phyloP scores from a whole-genome alignment of 2,329 filamentous ascomycete species.

The Periglandula ipomoeae region DNA sequence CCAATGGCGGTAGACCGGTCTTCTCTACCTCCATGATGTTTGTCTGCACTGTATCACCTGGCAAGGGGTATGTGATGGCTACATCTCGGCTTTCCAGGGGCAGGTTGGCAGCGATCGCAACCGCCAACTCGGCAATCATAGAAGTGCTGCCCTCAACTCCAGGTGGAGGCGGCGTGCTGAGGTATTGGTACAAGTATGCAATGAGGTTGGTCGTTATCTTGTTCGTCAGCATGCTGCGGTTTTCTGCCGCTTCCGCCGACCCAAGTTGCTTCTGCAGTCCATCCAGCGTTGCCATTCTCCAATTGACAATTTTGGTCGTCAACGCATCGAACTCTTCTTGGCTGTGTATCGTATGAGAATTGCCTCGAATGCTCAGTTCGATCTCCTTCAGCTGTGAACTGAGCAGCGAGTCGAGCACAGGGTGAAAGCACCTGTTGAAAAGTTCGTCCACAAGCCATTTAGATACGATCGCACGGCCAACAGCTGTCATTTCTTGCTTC shows the following conservation, averaged over 20 bases:
- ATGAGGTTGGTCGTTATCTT: slow-evolving; percentile 61
- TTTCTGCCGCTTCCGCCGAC: slow-evolving; percentile 53
- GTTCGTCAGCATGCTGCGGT: slow-evolving; percentile 60
- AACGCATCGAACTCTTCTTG: slow-evolving; percentile 86
- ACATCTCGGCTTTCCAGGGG: slow-evolving; percentile 90
- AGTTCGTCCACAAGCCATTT: slow-evolving; percentile 87
- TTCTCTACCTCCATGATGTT: slow-evolving; percentile 86
- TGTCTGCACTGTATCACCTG: slow-evolving; percentile 60
- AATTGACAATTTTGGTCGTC: slow-evolving; percentile 78
- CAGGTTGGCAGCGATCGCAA: slow-evolving; percentile 77
- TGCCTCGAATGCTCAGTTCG: slow-evolving; percentile 76
- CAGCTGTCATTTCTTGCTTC: slow-evolving; percentile 96
- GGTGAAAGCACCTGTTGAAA: slow-evolving; percentile 89
- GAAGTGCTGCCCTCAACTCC: slow-evolving; percentile 81
- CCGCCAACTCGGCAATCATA: slow-evolving; percentile 87
- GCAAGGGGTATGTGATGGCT: slow-evolving; percentile 73
- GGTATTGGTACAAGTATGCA: slow-evolving; percentile 60
- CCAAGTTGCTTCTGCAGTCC: slow-evolving; percentile 67
- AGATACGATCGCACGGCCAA: slow-evolving; percentile 80
- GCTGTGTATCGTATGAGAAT: slow-evolving; percentile 63
- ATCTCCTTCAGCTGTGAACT: slow-evolving; percentile 76
- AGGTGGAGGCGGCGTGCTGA: slow-evolving; percentile 66
- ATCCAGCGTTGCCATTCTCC: slow-evolving; percentile 88
- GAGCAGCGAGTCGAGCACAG: slow-evolving; percentile 66
- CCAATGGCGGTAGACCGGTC: slow-evolving; percentile 52